Evolutionary conservation across 2,329 filamentous ascomycete genomes (phyloP).

Genomic region (Colletotrichum euphorbiae): DNA sequence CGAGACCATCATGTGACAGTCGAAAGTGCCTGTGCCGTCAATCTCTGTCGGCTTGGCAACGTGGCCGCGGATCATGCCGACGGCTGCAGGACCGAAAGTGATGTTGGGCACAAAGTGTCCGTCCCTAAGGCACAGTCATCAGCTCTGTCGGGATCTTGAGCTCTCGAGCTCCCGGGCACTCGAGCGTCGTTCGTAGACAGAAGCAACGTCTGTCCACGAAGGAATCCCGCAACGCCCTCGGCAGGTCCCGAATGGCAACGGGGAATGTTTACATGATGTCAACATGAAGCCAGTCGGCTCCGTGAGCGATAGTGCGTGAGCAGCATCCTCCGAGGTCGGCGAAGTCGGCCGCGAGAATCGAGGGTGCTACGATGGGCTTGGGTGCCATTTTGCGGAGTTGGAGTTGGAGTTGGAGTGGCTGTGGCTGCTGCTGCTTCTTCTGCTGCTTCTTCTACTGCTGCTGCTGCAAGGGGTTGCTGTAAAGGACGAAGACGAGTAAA

Average conservation of each 20-base stretch:
- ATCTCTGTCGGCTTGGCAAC: constrained; percentile 79
- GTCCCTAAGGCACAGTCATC: constrained; percentile 70
- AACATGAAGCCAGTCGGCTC: constrained; percentile 93
- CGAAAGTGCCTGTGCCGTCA: constrained; percentile 89
- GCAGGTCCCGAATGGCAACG: background rate
- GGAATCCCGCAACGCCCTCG: constrained; percentile 26
- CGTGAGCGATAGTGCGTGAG: constrained; percentile 83
- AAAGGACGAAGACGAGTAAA: background rate
- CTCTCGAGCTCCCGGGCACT: background rate
- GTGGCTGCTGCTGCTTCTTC: no score
- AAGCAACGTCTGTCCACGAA: background rate
- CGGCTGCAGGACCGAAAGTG: constrained; percentile 94
- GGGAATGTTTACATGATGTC: constrained; percentile 78
- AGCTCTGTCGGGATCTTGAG: constrained; percentile 1
- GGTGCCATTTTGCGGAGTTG: constrained; percentile 74
- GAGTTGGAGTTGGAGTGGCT: background rate
- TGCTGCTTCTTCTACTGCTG: no score
- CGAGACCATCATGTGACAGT: constrained; percentile 99
- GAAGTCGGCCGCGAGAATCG: constrained; percentile 98
- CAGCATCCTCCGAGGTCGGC: constrained; percentile 88
- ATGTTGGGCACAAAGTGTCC: constrained; percentile 99
- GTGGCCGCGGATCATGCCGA: constrained; percentile 90
- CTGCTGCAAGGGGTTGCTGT: no score
- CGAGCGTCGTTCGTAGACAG: constrained; percentile 14
- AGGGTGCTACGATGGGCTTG: constrained; percentile 93